Evolutionary conservation across 192 early-diverging fungal genomes (phyloP).

Genomic region (Rhizoclosmatium globosum): DNA sequence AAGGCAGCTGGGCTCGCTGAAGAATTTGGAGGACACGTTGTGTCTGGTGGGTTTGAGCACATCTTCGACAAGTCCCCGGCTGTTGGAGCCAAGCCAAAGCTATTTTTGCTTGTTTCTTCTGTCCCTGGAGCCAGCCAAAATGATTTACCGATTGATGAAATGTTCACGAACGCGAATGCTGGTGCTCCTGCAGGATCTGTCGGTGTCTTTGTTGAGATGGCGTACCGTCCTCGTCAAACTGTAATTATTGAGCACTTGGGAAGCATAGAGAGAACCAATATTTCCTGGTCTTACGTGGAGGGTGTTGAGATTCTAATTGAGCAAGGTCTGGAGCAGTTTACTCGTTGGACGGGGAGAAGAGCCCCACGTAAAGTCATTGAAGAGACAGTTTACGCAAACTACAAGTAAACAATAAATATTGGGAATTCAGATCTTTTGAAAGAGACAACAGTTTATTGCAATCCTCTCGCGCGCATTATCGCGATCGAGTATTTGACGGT

Average conservation of each 20-base stretch:
- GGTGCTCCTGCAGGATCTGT: constrained; percentile 28
- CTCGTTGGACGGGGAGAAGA: constrained; percentile 79
- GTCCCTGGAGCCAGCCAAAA: constrained; percentile 76
- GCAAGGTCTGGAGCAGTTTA: constrained; percentile 93
- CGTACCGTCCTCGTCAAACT: constrained; percentile 89
- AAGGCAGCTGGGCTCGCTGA: constrained; percentile 73
- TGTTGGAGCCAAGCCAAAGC: constrained; percentile 43
- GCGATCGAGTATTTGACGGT: too few species aligned
- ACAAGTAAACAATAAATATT: constrained; percentile 28
- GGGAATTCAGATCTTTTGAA: neutral
- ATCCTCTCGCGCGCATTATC: too few species aligned
- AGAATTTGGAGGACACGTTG: constrained; percentile 43
- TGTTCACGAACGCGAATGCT: constrained; percentile 50
- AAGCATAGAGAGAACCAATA: constrained; percentile 43
- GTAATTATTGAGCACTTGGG: constrained; percentile 75
- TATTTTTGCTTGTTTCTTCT: constrained; percentile 79
- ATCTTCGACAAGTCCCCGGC: constrained; percentile 54
- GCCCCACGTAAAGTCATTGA: constrained; percentile 64
- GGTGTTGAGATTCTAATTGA: constrained; percentile 90
- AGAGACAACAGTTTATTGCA: neutral
- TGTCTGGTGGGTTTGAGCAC: constrained; percentile 62
- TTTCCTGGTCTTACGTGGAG: constrained; percentile 64
- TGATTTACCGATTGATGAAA: constrained; percentile 53
- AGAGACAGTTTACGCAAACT: constrained; percentile 53
- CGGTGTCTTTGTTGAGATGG: constrained; percentile 92